Evolutionary conservation across 768 basidiomycete species (phyloP), one percentile per base, ranked within the genome.

Genomic region (Boletales sp.): DNA sequence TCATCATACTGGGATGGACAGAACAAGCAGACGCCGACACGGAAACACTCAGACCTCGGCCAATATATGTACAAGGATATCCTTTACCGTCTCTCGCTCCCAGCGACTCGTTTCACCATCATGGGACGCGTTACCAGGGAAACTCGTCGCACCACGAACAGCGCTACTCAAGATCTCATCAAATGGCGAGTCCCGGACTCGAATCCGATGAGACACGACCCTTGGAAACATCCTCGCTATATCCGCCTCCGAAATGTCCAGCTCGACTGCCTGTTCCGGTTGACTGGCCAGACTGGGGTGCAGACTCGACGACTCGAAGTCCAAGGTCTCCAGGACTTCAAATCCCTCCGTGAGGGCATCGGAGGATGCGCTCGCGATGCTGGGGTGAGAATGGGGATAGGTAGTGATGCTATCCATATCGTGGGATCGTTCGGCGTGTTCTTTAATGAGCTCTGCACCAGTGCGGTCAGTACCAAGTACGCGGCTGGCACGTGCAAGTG

Each of bases 221-320:
- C 86, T 71, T 33, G 86, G 86, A 54, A 87, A 78, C 28, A 89
- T 81, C 51, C 86, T 76, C 49, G 85, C 85, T 54, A 88, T 75
- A 57, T 91, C 86, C 49, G 83, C 82, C 63, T 88, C 86, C 6
- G 84, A 84, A 5, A 87, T 81, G 50, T 86, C 85, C 54, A 84
- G 57, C 33, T 70, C 60, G 39, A 65, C 59, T 25, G 58, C 57
- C 44, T 62, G 59, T 19, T 66, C 63, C 2, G 42, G 35, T 30
- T 47, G 46, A 49, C 53, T 49, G 13, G 35, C 45, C 15, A 43
- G 10, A 44, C 46, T 47, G 25, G 42, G 53, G 11, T 45, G 51
- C 14, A 54, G 11, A 15, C 41, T 53, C 7, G 60, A 41, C 25
- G 15, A 35, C 41, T 8, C 50, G 19, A 19, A 19, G 34, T 28